Base-by-base conservation (phyloP, 805 yeast species). In the Metschnikowia similis region DNA sequence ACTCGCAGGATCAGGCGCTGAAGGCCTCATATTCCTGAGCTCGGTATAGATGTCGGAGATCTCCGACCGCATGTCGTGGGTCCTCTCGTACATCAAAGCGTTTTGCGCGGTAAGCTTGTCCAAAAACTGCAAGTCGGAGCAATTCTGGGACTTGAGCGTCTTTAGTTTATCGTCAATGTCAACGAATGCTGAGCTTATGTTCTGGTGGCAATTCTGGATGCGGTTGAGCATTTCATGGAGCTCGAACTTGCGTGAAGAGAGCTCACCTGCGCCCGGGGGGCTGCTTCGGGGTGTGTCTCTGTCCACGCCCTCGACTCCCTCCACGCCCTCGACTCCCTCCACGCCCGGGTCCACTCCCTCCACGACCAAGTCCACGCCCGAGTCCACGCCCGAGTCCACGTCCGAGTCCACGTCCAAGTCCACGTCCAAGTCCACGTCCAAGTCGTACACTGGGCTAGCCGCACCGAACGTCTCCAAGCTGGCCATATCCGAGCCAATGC, bases 341-440 rank as follows among this genome's bases (percentile, higher is more conserved):
- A 21, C 21, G 21, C n/a, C 5, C 21, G 21, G 4, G 21, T 21
- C 21, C 21, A 21, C 21, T 5, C 5, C 1, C 5, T 21, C 21
- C 21, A 21, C 21, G 21, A 2, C 21, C 21, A 4, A 21, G 3
- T 21, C 21, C 21, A 21, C 21, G n/a, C n/a, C n/a, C 21, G 21
- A 1, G 21, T 21, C 21, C 21, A 21, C 21, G 21, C 21, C 21
- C 21, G 4, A 21, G 21, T 21, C 21, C 21, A 4, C 21, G 21
- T 21, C 21, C 21, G 21, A 21, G 21, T 21, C 21, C 21, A 1
- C 21, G 1, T 4, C 21, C 21, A 5, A 21, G 21, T 53, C 63
- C 63, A 61, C 60, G 28, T 61, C 50, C n/a, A 65, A 55, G n/a
- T 51, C 58, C 1, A 55, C 49, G 11, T 61, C 64, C 21, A 55